Evolutionary conservation across 495 filamentous ascomycete species (phyloP).

Genomic region (Tuber magnatum): DNA sequence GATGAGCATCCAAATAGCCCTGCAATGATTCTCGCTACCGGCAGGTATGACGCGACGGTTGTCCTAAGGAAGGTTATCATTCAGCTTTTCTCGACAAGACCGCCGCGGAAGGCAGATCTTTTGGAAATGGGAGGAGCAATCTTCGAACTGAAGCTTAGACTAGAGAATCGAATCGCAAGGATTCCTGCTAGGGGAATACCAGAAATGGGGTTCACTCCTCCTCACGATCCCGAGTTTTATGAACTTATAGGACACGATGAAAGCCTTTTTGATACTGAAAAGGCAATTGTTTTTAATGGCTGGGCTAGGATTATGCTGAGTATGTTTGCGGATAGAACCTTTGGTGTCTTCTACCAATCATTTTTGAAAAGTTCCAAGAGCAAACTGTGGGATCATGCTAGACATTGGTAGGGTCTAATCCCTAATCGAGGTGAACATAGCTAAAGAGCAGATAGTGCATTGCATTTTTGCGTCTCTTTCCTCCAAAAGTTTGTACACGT

Average conservation of each 20-base stretch:
- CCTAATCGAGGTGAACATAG: background rate
- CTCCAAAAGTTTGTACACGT: conserved; percentile 53
- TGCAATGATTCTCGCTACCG: conserved; percentile 38
- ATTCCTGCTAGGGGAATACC: conserved; percentile 38
- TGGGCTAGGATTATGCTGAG: conserved; percentile 40
- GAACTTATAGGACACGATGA: background rate
- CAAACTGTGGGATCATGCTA: conserved; percentile 49
- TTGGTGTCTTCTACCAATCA: conserved; percentile 52
- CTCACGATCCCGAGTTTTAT: conserved; percentile 4
- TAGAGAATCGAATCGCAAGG: conserved; percentile 36
- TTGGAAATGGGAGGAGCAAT: conserved; percentile 37
- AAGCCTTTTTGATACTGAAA: conserved; percentile 8
- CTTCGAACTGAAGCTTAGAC: conserved; percentile 30
- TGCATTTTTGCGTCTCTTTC: conserved; percentile 52
- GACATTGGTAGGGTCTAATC: conserved; percentile 46
- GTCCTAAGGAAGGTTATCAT: conserved; percentile 31
- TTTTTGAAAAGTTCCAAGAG: conserved; percentile 54
- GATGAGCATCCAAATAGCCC: conserved; percentile 19
- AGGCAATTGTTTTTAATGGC: conserved; percentile 31
- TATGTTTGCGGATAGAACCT: conserved; percentile 43
- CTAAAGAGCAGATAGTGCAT: conserved; percentile 42
- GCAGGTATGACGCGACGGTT: conserved; percentile 31
- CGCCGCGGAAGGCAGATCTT: conserved; percentile 25
- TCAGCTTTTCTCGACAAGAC: conserved; percentile 29
- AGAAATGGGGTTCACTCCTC: conserved; percentile 37